Evolutionary conservation across 1,284 basidiomycete genomes (phyloP), one percentile per base, ranked within the genome.

Genomic region (Hymenochaete sp.): DNA sequence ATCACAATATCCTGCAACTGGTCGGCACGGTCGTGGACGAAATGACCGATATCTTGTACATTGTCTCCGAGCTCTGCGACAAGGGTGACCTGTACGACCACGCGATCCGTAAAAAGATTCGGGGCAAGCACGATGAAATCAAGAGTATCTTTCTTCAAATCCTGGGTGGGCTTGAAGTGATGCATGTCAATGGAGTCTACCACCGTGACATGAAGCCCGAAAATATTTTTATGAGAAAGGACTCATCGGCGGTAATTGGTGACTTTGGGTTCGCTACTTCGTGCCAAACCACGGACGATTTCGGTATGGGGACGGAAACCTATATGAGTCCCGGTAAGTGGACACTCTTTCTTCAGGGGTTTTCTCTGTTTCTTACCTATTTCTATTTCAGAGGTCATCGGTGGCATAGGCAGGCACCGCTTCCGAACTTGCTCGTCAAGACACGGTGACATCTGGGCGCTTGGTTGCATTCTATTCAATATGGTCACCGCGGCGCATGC

Each of bases 181-280:
- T 80, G 65, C 88, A 95, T 64, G 75, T 72, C 36, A 71, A 91
- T 48, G 89, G 90, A 63, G 91, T 98, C 62, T 96, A 88, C 70
- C 95, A 98, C 65, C 89, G 95, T 45, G 95, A 98, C 64, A 72
- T 98, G 58, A 98, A 98, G 71, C 95, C 95, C 21, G 96, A 98
- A 68, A 98, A 98, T 66, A 84, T 98, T 55, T 72, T 98, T 51
- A 96, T 92, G 66, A 35, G 32, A 19, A 87, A 71, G 62, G 79
- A 83, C 52, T 73, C 68, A 59, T 77, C 79, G 52, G 79, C 98
- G 49, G 81, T 89, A 53, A 77, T 98, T 59, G 93, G 93, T 45
- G 96, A 98, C 67, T 98, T 98, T 64, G 95, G 96, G 35, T 79
- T 98, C 27, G 95, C 95, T 11, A 98, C 95, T 1, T 87, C 84